These are phyloP conservation scores for Geranium brycei DNA, from an alignment of 345 rosid genomes.

Conservation along the genomic window DNA sequence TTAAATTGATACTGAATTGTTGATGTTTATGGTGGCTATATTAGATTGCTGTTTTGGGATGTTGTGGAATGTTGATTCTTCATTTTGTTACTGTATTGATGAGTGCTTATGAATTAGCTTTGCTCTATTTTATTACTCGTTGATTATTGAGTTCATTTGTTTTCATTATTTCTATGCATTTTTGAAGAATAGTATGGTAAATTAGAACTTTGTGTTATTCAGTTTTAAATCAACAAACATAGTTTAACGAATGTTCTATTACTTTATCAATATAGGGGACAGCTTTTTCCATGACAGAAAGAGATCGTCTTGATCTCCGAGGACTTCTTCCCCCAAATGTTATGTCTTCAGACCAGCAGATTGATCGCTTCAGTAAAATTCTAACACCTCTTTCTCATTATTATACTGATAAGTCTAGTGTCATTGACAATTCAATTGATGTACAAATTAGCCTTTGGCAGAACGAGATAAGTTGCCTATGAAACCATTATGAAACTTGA, in stretches of 20 bases:
- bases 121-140: no score
- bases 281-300: constrained; percentile 85
- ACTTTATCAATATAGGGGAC: constrained; percentile 47
- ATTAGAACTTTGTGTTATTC: neutral
- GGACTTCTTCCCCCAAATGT: constrained; percentile 92
- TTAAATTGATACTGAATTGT: neutral
- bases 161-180: no score
- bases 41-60: neutral
- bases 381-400: neutral
- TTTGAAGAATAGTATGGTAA: neutral
- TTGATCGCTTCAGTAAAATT: constrained; percentile 74
- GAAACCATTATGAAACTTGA: neutral
- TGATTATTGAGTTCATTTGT: neutral
- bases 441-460: no score
- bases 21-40: neutral
- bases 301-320: constrained; percentile 90
- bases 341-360: constrained; percentile 79
- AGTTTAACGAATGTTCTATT: neutral
- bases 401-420: no score
- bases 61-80: neutral
- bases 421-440: neutral
- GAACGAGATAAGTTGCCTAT: no score
- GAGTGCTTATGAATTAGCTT: neutral
- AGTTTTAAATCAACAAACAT: neutral
- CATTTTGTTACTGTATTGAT: no score